phyloP scores from a whole-genome alignment of 768 basidiomycete species.

The Termitomyces titanicus region DNA sequence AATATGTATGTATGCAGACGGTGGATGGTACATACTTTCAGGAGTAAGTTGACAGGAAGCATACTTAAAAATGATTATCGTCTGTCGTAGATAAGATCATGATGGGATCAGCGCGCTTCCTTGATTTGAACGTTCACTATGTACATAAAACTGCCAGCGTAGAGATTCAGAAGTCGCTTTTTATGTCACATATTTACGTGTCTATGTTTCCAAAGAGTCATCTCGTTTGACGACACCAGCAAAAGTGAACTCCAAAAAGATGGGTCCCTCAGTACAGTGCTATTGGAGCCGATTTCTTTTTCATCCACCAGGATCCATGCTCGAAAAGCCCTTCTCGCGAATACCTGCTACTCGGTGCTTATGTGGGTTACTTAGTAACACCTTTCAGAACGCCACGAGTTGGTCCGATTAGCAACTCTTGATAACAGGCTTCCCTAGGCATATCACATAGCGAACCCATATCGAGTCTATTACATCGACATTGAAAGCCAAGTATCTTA shows the following conservation, averaged over 20 bases:
- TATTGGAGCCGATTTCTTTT: no score
- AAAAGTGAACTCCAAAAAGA: no score
- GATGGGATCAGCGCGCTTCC: no score
- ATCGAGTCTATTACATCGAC: neutral
- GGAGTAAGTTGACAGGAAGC: neutral
- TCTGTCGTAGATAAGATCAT: no score
- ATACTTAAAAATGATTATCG: no score
- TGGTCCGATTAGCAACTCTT: neutral
- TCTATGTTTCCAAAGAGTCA: no score
- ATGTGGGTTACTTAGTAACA: neutral
- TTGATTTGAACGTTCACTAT: neutral
- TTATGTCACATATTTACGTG: neutral
- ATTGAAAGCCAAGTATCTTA: neutral
- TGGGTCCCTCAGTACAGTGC: no score
- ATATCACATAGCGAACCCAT: neutral
- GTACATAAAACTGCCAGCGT: neutral
- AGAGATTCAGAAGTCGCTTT: no score
- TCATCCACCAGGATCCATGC: neutral
- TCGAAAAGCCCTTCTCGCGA: neutral
- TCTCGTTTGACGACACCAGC: no score
- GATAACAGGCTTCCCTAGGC: neutral
- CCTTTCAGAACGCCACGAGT: neutral
- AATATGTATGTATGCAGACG: neutral
- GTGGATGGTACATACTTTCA: no score
- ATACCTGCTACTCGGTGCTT: no score